A percentile compares a stretch with the other conserved stretches of the same genome.
Conservation (phyloP, 129 eudicot species). For the Mikania micrantha region DNA sequence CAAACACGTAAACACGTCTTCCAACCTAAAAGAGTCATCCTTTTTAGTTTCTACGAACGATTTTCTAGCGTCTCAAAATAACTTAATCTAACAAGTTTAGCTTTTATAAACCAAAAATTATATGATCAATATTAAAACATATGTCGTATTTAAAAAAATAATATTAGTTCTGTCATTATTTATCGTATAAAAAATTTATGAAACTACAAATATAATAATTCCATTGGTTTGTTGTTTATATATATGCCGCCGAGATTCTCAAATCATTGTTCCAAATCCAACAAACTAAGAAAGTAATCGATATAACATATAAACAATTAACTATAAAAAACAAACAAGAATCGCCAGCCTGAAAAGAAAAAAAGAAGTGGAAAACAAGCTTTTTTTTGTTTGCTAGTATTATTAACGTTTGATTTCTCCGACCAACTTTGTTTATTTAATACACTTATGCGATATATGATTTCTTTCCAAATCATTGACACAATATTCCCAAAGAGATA, state of each 20-base stretch:
- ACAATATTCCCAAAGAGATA: constrained; percentile 26
- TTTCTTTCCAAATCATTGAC: constrained; percentile 16
- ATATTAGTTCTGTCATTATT: too few relatives aligned
- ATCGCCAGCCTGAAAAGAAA: constrained; percentile 29
- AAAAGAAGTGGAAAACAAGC: neutral
- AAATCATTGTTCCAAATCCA: constrained; percentile 30
- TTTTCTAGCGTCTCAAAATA: too few relatives aligned
- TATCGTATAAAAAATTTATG: neutral
- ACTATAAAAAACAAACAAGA: constrained; percentile 13
- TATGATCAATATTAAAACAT: too few relatives aligned
- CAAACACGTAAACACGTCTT: too few relatives aligned
- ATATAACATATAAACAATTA: constrained; percentile 1
- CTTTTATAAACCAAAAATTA: too few relatives aligned
- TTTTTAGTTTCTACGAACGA: too few relatives aligned
- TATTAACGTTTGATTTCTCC: constrained; percentile 15
- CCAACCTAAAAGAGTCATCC: too few relatives aligned
- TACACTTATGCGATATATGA: neutral
- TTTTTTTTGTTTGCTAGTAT: neutral
- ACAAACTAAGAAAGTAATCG: constrained; percentile 12
- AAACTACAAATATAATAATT: neutral
- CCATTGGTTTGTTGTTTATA: neutral
- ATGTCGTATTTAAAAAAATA: too few relatives aligned
- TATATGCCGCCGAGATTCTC: neutral
- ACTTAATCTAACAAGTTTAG: too few relatives aligned
- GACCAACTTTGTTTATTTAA: constrained; percentile 20